Conservation (phyloP, 2,329 filamentous ascomycete species). For the Annulohypoxylon truncatum region DNA sequence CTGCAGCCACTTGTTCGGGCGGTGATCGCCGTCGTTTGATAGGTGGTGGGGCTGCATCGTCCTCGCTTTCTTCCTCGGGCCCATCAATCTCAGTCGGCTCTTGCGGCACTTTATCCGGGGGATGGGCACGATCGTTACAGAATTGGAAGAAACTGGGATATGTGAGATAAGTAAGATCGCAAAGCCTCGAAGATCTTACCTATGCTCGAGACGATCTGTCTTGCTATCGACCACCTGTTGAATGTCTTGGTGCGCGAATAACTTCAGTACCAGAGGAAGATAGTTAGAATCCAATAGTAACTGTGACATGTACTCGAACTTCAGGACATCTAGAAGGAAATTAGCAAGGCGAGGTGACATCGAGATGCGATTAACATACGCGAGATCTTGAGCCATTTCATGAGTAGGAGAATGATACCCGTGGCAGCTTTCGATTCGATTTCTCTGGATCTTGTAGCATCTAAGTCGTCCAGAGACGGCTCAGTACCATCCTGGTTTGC, state of each 20-base stretch:
- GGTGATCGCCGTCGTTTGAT: slow-evolving; percentile 71
- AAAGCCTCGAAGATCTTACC: slow-evolving; percentile 62
- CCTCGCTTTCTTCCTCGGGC: slow-evolving; percentile 68
- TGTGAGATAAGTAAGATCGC: slow-evolving; percentile 36
- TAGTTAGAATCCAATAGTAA: slow-evolving; percentile 95
- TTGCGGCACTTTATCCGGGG: slow-evolving; percentile 44
- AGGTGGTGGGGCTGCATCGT: slow-evolving; percentile 86
- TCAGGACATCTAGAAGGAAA: slow-evolving; percentile 77
- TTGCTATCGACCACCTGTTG: slow-evolving; percentile 89
- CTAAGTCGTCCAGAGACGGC: slow-evolving; percentile 77
- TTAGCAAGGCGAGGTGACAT: slow-evolving; percentile 32
- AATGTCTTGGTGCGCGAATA: slow-evolving; percentile 94
- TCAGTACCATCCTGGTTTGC: slow-evolving; percentile 57
- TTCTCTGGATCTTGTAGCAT: slow-evolving; percentile 83
- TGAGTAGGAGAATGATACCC: slow-evolving; percentile 84
- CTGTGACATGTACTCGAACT: slow-evolving; percentile 96
- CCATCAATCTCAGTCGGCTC: slow-evolving; percentile 51
- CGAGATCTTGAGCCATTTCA: slow-evolving; percentile 97
- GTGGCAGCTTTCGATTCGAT: slow-evolving; percentile 92
- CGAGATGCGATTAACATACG: slow-evolving; percentile 68
- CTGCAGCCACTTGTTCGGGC: slow-evolving; percentile 51
- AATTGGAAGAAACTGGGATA: slow-evolving; percentile 84
- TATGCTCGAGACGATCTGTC: slow-evolving; percentile 83
- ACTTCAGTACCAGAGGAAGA: slow-evolving; percentile 88
- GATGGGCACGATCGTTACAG: slow-evolving; percentile 68